A percentile compares a stretch with the other conserved stretches of the same genome.
These are phyloP conservation scores for Penicillium goetzii DNA, from an alignment of 495 filamentous ascomycete genomes.

Conservation along the genomic window DNA sequence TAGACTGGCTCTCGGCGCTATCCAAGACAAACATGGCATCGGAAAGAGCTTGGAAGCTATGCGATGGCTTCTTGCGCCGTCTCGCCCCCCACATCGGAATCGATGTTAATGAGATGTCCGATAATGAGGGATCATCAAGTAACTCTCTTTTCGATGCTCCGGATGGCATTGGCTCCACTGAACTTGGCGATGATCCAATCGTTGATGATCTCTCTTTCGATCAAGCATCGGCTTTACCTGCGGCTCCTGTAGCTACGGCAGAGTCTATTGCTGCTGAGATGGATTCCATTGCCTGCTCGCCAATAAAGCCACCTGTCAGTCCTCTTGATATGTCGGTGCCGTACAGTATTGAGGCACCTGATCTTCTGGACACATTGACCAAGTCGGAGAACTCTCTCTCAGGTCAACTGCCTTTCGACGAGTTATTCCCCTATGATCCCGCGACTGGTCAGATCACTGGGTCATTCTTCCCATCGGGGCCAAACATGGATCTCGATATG, in stretches of 20 bases:
- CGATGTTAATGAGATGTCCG: conserved; percentile 33
- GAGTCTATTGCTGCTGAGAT: conserved; percentile 32
- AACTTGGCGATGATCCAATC: conserved; percentile 9
- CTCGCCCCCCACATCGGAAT: conserved; percentile 44
- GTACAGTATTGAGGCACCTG: conserved; percentile 29
- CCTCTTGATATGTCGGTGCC: conserved; percentile 26
- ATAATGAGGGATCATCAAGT: conserved; percentile 28
- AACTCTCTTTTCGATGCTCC: conserved; percentile 25
- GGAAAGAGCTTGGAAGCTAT: conserved; percentile 55
- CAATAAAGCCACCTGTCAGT: conserved; percentile 30
- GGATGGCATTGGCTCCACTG: conserved; percentile 14
- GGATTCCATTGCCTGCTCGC: conserved; percentile 34
- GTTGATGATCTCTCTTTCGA: conserved; percentile 30
- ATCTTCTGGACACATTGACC: conserved; percentile 32
- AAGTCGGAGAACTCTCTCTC: conserved; percentile 32
- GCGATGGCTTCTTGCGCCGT: conserved; percentile 51
- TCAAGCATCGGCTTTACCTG: conserved; percentile 17
- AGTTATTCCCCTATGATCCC: conserved; percentile 45
- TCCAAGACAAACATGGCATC: conserved; percentile 51
- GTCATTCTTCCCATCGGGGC: conserved; percentile 43
- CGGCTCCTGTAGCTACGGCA: conserved; percentile 13
- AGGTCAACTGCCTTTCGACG: conserved; percentile 34
- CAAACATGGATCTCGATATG: conserved; percentile 42
- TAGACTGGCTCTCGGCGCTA: conserved; percentile 56
- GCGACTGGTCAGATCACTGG: conserved; percentile 47